Conservation (phyloP, 2,329 filamentous ascomycete species). For the Huntiella omanensis region DNA sequence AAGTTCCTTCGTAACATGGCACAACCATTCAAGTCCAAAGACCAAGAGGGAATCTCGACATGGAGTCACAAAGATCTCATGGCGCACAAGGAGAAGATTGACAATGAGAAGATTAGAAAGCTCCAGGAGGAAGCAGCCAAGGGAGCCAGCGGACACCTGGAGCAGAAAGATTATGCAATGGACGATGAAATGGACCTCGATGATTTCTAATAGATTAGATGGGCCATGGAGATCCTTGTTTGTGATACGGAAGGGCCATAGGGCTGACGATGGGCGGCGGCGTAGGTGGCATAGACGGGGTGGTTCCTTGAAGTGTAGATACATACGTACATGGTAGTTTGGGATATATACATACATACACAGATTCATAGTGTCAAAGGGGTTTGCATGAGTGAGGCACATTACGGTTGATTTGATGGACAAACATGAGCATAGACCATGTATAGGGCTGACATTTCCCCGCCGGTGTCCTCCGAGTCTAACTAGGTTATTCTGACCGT, state of each 20-base stretch:
- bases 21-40: conserved; percentile 62
- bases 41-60: conserved; percentile 83
- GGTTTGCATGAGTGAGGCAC: no score
- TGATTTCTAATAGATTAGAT: conserved; percentile 12
- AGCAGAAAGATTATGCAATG: conserved; percentile 29
- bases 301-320: background rate
- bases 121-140: conserved; percentile 28
- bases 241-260: background rate
- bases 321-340: background rate
- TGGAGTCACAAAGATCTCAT: conserved; percentile 72
- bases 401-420: no score
- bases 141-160: conserved; percentile 12
- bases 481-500: no score
- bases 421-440: no score
- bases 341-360: background rate
- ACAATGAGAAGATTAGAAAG: conserved; percentile 47
- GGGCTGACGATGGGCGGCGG: background rate
- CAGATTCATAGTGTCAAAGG: no score
- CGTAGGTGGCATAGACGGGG: background rate
- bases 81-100: conserved; percentile 56
- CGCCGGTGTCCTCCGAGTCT: no score
- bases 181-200: conserved; percentile 32
- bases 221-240: background rate
- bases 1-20: conserved; percentile 84
- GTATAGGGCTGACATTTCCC: no score